Base-by-base conservation (phyloP, 352 stramenopile genomes). In the Phytophthora cajani region DNA sequence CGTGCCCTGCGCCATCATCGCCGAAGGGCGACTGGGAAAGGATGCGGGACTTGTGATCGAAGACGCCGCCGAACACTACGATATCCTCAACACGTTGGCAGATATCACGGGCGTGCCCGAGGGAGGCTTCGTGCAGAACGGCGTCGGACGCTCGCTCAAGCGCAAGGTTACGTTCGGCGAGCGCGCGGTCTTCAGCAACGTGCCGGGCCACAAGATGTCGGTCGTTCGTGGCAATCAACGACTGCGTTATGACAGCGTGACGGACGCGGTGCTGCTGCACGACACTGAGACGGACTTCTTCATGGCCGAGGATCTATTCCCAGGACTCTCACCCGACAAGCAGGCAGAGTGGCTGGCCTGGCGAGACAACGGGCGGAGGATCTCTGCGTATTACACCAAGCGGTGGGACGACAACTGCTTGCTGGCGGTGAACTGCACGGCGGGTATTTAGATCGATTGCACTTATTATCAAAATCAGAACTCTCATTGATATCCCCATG, bases 51-150 rank as follows among this genome's bases (percentile, higher is more conserved):
- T 74, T 1, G 52, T 87, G 19, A 72, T 89, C 7, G 74, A 87
- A 14, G 78, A 87, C 33, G 69, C 64, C 0, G 74, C 74, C 2
- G 78, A 78, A 11, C 81, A 91, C 14, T 87, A 88, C 32, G 84
- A 91, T 44, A 68, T 81, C 25, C 77, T 91, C 55, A 90, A 90
- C 46, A 91, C 84, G 2, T 53, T 91, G 10, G 80, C 82, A 1
- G 84, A 91, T 38, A 87, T 91, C 40, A 77, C 84, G 2, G 84
- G 84, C 2, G 66, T 90, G 0, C 83, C 83, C 10, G 30, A 77
- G 19, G 72, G 76, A 10, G 84, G 81, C 1, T 90, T 91, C 27
- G 58, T 84, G 6, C 81, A 91, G 44, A 79, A 72, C 6, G 80
- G 81, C 16, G 58, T 89, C 27, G 82, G 84, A 0, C 81, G 82